Base-by-base conservation (phyloP, 2,329 filamentous ascomycete genomes). In the Pestalotiopsis sp. region DNA sequence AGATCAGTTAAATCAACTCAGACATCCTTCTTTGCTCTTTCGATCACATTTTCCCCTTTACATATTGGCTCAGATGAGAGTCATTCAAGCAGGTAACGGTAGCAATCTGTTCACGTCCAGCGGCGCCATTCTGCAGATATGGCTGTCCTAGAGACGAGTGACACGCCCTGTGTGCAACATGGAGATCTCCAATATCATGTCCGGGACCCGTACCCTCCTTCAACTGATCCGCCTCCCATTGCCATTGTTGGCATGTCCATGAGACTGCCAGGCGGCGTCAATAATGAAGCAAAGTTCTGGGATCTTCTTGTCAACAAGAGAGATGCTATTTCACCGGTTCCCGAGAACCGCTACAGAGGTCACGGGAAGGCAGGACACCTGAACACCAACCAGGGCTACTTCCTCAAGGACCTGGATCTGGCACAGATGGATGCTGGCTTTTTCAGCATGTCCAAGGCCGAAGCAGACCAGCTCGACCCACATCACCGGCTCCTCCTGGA, bases 401-500 rank as follows among this genome's bases (percentile, higher is more conserved):
- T 78, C 63, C 71, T 80, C 0, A 72, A 38, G 71, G 74, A 77
- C 52, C 72, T 75, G 13, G 74, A 79, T 41, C 62, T 79, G 0
- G 70, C 70, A 1, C 64, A 64, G 7, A 68, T 79, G 9, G 78
- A 79, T 67, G 71, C 73, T 13, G 70, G 73, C 0, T 72, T 76
- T 52, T 80, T 78, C 69, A 70, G 68, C 14, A 73, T 79, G 64
- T 68, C 70, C 20, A 62, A 69, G 1, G 69, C 67, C 4, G 79
- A 82, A 65, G 72, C 77, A 14, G 65, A 59, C 14, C n/a, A 14
- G n/a, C 69, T 77, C 45, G 81, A 83, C 63, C 80, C 81, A 1
- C 79, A 81, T 38, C 80, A 82, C 66, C 71, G 79, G 2, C 73
- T 77, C 12, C 69, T 79, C 20, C 73, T 81, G 1, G 79, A 83